A percentile compares a stretch with the other conserved stretches of the same genome.
Conservation (phyloP, 805 yeast genomes). For the Yarrowia sp. region DNA sequence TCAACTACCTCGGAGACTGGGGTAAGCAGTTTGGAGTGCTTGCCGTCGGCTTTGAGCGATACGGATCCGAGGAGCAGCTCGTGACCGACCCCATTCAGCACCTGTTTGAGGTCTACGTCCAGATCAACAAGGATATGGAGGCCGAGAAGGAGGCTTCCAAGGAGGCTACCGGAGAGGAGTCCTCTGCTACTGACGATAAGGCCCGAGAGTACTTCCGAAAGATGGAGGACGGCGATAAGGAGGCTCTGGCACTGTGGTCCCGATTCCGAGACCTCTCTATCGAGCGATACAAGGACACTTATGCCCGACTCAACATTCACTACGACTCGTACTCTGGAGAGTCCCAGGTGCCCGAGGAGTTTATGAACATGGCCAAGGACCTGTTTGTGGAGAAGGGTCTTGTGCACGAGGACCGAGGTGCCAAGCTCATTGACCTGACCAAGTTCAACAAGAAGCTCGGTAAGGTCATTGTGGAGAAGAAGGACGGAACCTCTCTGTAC, state of each 20-base stretch:
- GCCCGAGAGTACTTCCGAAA: slow-evolving; percentile 84
- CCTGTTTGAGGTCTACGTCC: slow-evolving; percentile 89
- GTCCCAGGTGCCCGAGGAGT: slow-evolving; percentile 79
- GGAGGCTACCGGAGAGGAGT: slow-evolving; percentile 50
- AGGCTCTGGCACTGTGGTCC: slow-evolving; percentile 74
- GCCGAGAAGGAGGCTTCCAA: slow-evolving; percentile 55
- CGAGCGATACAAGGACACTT: slow-evolving; percentile 78
- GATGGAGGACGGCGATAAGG: slow-evolving; percentile 92
- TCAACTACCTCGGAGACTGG: slow-evolving; percentile 98
- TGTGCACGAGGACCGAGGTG: slow-evolving; percentile 86
- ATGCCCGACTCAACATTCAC: slow-evolving; percentile 84
- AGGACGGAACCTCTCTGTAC: slow-evolving; percentile 93
- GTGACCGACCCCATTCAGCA: slow-evolving; percentile 85
- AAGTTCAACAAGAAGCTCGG: slow-evolving; percentile 87
- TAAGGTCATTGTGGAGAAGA: slow-evolving; percentile 85
- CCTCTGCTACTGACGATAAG: slow-evolving; percentile 64
- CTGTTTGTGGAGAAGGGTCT: slow-evolving; percentile 65
- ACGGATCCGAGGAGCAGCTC: slow-evolving; percentile 75
- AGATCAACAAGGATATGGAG: slow-evolving; percentile 71
- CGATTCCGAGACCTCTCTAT: slow-evolving; percentile 90
- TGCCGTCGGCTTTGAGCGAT: slow-evolving; percentile 87
- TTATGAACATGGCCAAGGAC: slow-evolving; percentile 64
- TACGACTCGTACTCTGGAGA: slow-evolving; percentile 94
- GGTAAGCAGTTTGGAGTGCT: slow-evolving; percentile 97
- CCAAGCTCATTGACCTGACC: slow-evolving; percentile 79